Evolutionary conservation across 2,329 filamentous ascomycete genomes (phyloP).

Genomic region (Colletotrichum sp.): DNA sequence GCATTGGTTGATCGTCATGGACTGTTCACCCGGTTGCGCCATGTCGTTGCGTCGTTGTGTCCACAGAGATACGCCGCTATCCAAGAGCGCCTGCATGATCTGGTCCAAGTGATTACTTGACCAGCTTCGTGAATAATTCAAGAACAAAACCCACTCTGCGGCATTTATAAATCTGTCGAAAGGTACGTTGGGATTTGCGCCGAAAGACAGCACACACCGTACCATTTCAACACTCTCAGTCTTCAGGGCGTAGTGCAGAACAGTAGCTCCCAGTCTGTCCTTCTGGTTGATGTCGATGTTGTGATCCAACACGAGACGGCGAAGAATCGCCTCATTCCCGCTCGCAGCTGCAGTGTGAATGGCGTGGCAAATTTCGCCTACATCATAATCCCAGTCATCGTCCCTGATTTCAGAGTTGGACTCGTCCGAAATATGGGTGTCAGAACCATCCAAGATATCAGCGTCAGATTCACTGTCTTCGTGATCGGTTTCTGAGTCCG

Average conservation of each 20-base stretch:
- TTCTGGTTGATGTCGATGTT: background rate
- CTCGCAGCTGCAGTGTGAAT: rapidly evolving
- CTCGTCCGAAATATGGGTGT: too few relatives aligned
- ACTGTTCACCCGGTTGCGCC: background rate
- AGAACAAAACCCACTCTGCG: rapidly evolving
- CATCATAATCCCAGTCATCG: background rate
- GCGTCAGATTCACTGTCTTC: background rate
- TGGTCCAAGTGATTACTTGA: rapidly evolving
- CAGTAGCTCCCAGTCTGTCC: background rate
- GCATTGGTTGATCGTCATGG: background rate
- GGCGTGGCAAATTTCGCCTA: background rate
- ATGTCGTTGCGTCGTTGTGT: rapidly evolving
- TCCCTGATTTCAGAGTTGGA: too few relatives aligned
- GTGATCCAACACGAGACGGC: background rate
- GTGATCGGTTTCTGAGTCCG: background rate
- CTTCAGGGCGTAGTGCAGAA: background rate
- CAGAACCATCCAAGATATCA: background rate
- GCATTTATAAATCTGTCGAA: rapidly evolving
- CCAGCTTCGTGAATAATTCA: rapidly evolving
- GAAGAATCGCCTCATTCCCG: rapidly evolving
- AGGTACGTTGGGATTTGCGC: background rate
- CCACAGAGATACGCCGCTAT: background rate
- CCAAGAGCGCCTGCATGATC: background rate
- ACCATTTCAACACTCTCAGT: rapidly evolving
- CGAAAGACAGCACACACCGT: rapidly evolving